A percentile compares a stretch with the other conserved stretches of the same genome.
Conservation (phyloP, 2,329 filamentous ascomycete species). For the Hypocrella siamensis region DNA sequence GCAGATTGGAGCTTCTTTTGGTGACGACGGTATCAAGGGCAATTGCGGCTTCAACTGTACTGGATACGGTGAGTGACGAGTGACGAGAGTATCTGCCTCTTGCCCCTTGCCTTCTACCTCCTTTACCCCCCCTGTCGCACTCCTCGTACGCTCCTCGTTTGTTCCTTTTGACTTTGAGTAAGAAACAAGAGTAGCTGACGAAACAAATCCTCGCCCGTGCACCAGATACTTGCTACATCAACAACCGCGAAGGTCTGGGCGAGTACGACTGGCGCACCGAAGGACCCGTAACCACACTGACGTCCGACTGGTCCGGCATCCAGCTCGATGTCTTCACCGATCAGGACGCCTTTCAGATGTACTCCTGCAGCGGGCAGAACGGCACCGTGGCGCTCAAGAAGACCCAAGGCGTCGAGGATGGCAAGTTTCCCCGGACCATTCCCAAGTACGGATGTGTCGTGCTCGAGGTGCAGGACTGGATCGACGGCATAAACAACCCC, state of each 20-base stretch:
- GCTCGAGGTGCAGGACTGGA: conserved; percentile 85
- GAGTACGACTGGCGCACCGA: conserved; percentile 47
- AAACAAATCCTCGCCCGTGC: neutral
- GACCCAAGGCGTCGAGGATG: conserved; percentile 45
- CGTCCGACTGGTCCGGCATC: conserved; percentile 67
- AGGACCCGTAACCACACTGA: conserved; percentile 48
- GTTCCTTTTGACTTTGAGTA: neutral
- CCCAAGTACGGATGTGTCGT: conserved; percentile 73
- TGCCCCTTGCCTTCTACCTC: neutral
- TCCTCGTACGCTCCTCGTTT: neutral
- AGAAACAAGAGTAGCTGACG: neutral
- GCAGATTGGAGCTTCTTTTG: conserved; percentile 56
- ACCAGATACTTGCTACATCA: conserved; percentile 50
- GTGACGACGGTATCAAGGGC: conserved; percentile 42
- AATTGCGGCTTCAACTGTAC: conserved; percentile 74
- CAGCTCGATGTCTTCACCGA: conserved; percentile 67
- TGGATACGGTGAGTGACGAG: conserved; percentile 52
- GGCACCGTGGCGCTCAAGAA: conserved; percentile 53
- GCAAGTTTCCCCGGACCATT: conserved; percentile 43
- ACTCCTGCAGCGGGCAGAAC: conserved; percentile 66
- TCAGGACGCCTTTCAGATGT: conserved; percentile 79
- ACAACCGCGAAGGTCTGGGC: conserved; percentile 43
- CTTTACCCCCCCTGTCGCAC: no score
- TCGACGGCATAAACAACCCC: conserved; percentile 84
- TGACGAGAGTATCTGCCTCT: neutral